These are phyloP conservation scores for Hanseniaspora taiwanica DNA, from an alignment of 805 yeast genomes.

Conservation along the genomic window DNA sequence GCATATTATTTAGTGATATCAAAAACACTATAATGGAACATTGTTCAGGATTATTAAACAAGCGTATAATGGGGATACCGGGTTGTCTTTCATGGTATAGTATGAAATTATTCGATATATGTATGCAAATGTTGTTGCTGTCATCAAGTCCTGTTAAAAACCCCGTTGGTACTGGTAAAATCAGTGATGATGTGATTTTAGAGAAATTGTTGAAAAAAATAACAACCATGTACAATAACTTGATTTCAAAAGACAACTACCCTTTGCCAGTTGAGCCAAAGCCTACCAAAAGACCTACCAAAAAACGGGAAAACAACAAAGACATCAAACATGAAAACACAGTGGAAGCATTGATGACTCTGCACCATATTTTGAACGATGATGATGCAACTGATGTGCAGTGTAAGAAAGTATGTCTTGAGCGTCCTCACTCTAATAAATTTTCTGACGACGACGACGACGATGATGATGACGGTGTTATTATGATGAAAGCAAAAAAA, in stretches of 20 bases:
- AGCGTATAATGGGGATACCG: conserved; percentile 39
- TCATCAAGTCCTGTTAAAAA: too few species aligned
- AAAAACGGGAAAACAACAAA: neutral
- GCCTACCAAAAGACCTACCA: too few species aligned
- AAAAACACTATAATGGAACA: conserved; percentile 41
- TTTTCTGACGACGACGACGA: conserved; percentile 3
- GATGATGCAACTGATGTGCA: too few species aligned
- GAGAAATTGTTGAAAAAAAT: conserved; percentile 19
- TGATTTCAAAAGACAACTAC: conserved; percentile 16
- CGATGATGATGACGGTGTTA: conserved; percentile 3
- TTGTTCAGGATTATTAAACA: conserved; percentile 36
- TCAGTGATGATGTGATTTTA: conserved; percentile 13
- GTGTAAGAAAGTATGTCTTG: too few species aligned
- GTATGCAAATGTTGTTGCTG: conserved; percentile 50
- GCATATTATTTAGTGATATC: conserved; percentile 62
- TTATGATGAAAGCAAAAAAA: conserved; percentile 2
- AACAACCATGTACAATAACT: conserved; percentile 16
- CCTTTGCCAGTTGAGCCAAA: too few species aligned
- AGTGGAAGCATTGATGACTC: too few species aligned
- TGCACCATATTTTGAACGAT: too few species aligned
- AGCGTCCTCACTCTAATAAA: neutral
- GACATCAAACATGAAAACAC: too few species aligned
- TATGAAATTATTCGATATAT: conserved; percentile 40
- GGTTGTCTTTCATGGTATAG: conserved; percentile 51
- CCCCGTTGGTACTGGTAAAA: too few species aligned